Percentiles rank a stretch among this genome's conserved stretches.
Evolutionary conservation across 1,139 yeast genomes (phyloP).

Genomic region (Suhomyces chickasaworum): DNA sequence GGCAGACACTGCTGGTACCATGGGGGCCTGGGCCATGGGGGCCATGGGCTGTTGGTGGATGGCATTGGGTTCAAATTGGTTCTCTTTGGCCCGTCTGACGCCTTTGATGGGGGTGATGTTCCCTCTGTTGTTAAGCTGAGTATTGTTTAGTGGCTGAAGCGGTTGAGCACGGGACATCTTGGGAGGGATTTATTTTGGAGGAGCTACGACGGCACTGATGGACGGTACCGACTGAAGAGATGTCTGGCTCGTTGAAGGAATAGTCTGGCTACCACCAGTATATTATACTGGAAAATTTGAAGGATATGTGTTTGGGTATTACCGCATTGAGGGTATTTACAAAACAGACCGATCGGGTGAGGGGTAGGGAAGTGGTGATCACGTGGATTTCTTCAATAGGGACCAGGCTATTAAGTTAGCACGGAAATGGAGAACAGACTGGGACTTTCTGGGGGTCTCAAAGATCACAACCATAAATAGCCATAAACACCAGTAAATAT

Average conservation of each 20-base stretch:
- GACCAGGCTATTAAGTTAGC: no score
- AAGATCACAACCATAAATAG: no score
- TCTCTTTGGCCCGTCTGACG: slow-evolving; percentile 34
- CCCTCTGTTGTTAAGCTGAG: slow-evolving; percentile 44
- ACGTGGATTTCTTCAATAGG: slow-evolving; percentile 11
- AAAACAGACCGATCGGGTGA: slow-evolving; percentile 16
- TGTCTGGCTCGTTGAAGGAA: slow-evolving; percentile 10
- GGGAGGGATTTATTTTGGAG: background rate
- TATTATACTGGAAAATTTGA: slow-evolving; percentile 13
- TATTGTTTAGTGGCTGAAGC: slow-evolving; percentile 51
- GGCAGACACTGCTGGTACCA: slow-evolving; percentile 18
- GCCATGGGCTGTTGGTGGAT: slow-evolving; percentile 16
- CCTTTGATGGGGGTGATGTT: slow-evolving; percentile 48
- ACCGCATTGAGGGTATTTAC: slow-evolving; percentile 19
- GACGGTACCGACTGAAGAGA: slow-evolving; percentile 11
- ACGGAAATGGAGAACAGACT: no score
- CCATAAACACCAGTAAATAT: no score
- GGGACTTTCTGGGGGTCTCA: no score
- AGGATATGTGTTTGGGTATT: slow-evolving; percentile 18
- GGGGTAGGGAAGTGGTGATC: no score
- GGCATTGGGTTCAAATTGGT: slow-evolving; percentile 22
- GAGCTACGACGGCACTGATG: slow-evolving; percentile 2
- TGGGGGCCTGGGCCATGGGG: no score
- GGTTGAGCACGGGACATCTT: slow-evolving; percentile 42
- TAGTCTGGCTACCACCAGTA: slow-evolving; percentile 8